phyloP scores from a whole-genome alignment of 306 rosid species.

The Vicia faba region DNA sequence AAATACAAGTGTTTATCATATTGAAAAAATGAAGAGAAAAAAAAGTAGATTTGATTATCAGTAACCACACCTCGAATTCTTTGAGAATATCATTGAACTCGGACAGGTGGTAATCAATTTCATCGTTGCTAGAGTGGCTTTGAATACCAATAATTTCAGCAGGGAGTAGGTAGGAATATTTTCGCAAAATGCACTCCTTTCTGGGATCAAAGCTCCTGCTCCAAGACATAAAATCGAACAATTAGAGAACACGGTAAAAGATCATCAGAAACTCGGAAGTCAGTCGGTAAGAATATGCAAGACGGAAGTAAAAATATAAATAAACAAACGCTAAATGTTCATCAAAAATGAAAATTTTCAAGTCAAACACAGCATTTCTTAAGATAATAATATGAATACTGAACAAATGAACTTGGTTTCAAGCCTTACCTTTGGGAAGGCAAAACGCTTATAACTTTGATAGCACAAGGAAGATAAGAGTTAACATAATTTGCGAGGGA shows the following conservation, averaged over 20 bases:
- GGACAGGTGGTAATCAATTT: conserved; percentile 66
- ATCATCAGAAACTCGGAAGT: conserved; percentile 15
- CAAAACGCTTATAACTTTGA: conserved; percentile 72
- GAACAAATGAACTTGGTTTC: conserved; percentile 19
- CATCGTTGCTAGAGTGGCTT: conserved; percentile 52
- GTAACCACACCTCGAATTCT: conserved; percentile 62
- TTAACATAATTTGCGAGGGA: conserved; percentile 65
- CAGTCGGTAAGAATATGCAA: conserved; percentile 29
- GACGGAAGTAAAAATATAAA: conserved; percentile 6
- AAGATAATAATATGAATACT: conserved; percentile 1
- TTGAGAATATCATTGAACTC: conserved; percentile 76
- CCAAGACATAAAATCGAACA: conserved; percentile 26
- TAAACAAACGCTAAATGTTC: background rate
- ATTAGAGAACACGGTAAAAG: conserved; percentile 20
- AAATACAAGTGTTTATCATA: background rate
- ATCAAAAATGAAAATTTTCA: conserved; percentile 1
- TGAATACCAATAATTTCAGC: conserved; percentile 80
- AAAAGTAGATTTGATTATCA: conserved; percentile 3
- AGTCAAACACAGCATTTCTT: background rate
- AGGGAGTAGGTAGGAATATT: conserved; percentile 83
- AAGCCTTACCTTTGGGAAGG: conserved; percentile 77
- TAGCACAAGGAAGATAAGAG: conserved; percentile 65
- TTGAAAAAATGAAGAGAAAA: background rate
- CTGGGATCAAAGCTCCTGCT: conserved; percentile 88
- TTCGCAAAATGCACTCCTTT: conserved; percentile 74